Evolutionary conservation across 352 stramenopile species (phyloP), one percentile per base, ranked within the genome.

Genomic region (Globisporangium yorkense): DNA sequence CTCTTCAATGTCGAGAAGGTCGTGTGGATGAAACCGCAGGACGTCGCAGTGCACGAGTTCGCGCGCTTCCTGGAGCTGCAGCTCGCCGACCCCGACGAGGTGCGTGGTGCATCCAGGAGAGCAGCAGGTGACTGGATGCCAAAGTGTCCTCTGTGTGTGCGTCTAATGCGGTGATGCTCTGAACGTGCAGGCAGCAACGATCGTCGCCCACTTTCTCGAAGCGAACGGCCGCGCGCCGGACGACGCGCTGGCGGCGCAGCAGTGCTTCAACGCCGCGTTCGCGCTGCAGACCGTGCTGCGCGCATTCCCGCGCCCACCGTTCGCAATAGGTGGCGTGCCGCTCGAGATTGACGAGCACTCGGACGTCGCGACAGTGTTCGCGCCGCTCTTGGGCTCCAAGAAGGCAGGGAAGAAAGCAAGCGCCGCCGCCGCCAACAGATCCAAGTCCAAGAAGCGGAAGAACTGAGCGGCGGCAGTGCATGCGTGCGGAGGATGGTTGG

Each of bases 181-280:
- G n/a, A 5, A 13, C 18, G 20, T 51, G 13, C 40, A 80, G 71
- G 71, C 71, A 24, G 49, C 48, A 21, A 35, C 74, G 37, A 64
- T 89, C 16, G 60, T 87, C 3, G 54, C 67, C 53, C 51, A 84
- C 51, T 92, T 92, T 41, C 63, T 89, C 33, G 49, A 80, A 39
- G 56, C 45, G 15, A 92, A 92, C 35, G 79, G 77, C 8, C 74
- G 88, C 59, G 68, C 68, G 40, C 3, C 59, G 9, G 64, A 74
- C 35, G 65, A 84, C 7, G 39, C 62, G 13, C 61, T 67, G 44
- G 44, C 63, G 16, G 83, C 78, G 8, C 70, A 92, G 65, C 78
- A 91, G 70, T 88, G 78, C 57, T 87, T 90, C 52, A 89, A 82
- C 61, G 75, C 79, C 47, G 83, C 80, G 18, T 93, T 93, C 54